phyloP scores from a whole-genome alignment of 176 grass and related monocot species.

The Elaeis guineensis region DNA sequence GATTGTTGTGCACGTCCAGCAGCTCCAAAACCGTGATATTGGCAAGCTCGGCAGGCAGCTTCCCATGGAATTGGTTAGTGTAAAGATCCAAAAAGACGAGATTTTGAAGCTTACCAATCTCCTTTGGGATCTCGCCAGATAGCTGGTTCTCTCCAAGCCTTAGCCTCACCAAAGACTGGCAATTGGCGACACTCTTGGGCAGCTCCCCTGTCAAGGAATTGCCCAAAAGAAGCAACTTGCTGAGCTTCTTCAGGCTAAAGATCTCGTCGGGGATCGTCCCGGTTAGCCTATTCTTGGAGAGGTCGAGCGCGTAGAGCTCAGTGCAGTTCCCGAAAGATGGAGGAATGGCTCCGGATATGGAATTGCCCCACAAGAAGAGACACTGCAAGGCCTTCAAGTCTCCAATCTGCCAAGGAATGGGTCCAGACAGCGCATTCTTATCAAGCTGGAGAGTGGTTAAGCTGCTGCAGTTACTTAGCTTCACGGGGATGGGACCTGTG shows the following conservation, averaged over 20 bases:
- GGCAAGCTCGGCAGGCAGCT: slow-evolving; percentile 53
- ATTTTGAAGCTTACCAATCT: slow-evolving; percentile 82
- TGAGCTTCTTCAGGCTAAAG: slow-evolving; percentile 78
- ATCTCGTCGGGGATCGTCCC: slow-evolving; percentile 72
- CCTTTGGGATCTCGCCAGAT: slow-evolving; percentile 56
- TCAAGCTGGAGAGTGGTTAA: slow-evolving; percentile 80
- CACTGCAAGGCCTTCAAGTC: slow-evolving; percentile 58
- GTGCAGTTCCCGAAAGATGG: slow-evolving; percentile 58
- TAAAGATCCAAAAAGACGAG: slow-evolving; percentile 90
- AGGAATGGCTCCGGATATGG: slow-evolving; percentile 46
- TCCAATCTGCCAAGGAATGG: slow-evolving; percentile 54
- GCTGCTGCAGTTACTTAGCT: slow-evolving; percentile 69
- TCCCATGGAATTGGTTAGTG: slow-evolving; percentile 53
- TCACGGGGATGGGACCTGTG: slow-evolving; percentile 38
- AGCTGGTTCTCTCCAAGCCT: slow-evolving; percentile 81
- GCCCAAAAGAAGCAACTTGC: slow-evolving; percentile 80
- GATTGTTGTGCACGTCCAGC: slow-evolving; percentile 83
- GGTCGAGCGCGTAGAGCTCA: slow-evolving; percentile 74
- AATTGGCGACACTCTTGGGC: slow-evolving; percentile 49
- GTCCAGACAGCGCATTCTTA: slow-evolving; percentile 57
- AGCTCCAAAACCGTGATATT: slow-evolving; percentile 88
- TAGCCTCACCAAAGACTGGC: slow-evolving; percentile 71
- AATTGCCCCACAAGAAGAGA: slow-evolving; percentile 84
- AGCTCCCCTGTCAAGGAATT: slow-evolving; percentile 65
- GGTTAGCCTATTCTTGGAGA: slow-evolving; percentile 65